These are phyloP conservation scores for Aspergillus fumigatiaffinis DNA, from an alignment of 2,329 filamentous ascomycete species.

Conservation along the genomic window DNA sequence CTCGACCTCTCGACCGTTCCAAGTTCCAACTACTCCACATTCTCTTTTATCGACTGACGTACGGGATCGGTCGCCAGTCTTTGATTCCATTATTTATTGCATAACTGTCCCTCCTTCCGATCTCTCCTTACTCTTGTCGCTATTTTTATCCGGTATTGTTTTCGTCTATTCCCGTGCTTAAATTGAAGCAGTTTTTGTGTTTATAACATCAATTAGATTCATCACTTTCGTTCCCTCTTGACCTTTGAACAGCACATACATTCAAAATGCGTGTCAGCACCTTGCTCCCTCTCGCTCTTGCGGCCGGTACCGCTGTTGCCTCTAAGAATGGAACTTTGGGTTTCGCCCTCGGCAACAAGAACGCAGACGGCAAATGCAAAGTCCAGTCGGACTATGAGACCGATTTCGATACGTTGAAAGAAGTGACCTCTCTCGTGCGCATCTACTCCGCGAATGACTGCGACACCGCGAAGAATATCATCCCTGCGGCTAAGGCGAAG, in stretches of 20 bases:
- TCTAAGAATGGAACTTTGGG: constrained; percentile 56
- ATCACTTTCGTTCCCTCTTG: not conserved
- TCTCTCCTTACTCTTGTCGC: not conserved
- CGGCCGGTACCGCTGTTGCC: constrained; percentile 46
- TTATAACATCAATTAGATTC: not conserved
- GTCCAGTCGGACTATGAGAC: constrained; percentile 57
- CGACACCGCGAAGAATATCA: constrained; percentile 57
- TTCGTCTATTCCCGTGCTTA: not conserved
- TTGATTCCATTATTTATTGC: constrained; percentile 1
- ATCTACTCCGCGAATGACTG: constrained; percentile 66
- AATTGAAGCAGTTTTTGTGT: constrained; percentile 1
- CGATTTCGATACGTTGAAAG: constrained; percentile 61
- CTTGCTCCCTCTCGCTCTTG: constrained; percentile 39
- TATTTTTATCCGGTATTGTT: not conserved
- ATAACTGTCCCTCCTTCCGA: constrained; percentile 2
- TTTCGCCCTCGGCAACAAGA: constrained; percentile 64
- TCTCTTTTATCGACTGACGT: constrained; percentile 7
- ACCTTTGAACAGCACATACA: not conserved
- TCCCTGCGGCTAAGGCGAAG: constrained; percentile 63
- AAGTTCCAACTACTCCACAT: constrained; percentile 6
- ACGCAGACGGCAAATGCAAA: constrained; percentile 60
- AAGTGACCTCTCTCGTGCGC: constrained; percentile 55
- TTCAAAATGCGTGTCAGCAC: constrained; percentile 43
- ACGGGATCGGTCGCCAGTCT: constrained; percentile 1
- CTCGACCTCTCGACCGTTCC: not conserved